Percentiles rank a stretch among this genome's conserved stretches.
Conservation (phyloP, 2,329 filamentous ascomycete genomes). For the Periglandula ipomoeae region DNA sequence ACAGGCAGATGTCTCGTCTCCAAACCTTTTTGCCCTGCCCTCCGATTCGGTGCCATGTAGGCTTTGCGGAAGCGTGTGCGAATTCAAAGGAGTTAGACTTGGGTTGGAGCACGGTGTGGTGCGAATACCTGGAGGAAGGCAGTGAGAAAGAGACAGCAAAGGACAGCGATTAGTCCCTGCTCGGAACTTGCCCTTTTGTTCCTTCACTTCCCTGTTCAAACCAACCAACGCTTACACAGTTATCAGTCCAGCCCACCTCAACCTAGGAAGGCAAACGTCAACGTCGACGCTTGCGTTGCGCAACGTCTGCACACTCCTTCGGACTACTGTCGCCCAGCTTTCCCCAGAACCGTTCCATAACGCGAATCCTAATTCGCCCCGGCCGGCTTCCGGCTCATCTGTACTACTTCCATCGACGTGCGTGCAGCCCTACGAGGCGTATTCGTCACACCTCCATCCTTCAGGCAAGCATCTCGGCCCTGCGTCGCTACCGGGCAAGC, state of each 20-base stretch:
- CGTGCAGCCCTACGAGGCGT: conserved; percentile 10
- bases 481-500: not conserved
- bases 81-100: too few species aligned
- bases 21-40: too few species aligned
- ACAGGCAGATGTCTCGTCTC: too few species aligned
- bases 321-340: not conserved
- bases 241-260: too few species aligned
- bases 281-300: not conserved
- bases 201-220: not conserved
- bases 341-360: not conserved
- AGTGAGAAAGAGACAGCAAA: too few species aligned
- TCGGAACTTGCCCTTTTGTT: not conserved
- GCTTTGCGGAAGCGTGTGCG: too few species aligned
- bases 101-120: too few species aligned
- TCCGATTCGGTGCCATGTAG: too few species aligned
- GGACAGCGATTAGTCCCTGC: not conserved
- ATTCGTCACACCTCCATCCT: conserved; percentile 6
- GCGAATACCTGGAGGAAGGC: too few species aligned
- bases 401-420: not conserved
- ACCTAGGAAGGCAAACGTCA: not conserved
- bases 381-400: too few species aligned
- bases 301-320: not conserved
- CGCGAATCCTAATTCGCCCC: not conserved
- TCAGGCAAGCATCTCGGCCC: not conserved
- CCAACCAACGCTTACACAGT: too few species aligned